Evolutionary conservation across 2,329 filamentous ascomycete genomes (phyloP), one percentile per base, ranked within the genome.

Genomic region (Emericellopsis cladophorae): DNA sequence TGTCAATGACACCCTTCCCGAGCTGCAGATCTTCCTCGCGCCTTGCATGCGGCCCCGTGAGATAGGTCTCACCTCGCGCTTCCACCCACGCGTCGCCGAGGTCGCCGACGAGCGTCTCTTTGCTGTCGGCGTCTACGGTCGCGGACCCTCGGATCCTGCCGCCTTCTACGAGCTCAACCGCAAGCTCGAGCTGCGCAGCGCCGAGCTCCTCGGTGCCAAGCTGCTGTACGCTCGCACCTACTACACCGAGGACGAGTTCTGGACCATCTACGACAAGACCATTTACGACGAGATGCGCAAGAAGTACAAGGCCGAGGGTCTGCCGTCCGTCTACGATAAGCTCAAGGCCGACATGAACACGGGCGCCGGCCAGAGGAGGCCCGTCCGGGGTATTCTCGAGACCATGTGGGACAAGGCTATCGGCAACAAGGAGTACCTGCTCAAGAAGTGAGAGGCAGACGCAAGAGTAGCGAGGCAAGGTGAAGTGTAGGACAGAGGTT

Each of bases 171-270:
- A 54, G 7, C 59, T 64, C 40, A 74, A 75, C 46, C 62, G 66
- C 12, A 60, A 62, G 21, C 54, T 76, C 2, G 71, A 75, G 51
- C 55, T 58, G 42, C 67, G 61, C 24, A 54, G 73, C 4, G 58
- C 59, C 2, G 63, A 70, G 31, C 58, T 74, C 31, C 61, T 67
- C 7, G 72, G 72, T 12, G 68, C 69, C 60, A 74, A 74, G 52
- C 71, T 69, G 62, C 50, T 76, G 7, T 76, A 76, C 49, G 70
- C 71, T 5, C 68, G 73, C 41, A 69, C 68, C 0, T 74, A 70
- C 52, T 72, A 72, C 50, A 64, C 59, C 15, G 64, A 71, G 48
- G 56, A 62, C 2, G 70, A 75, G 41, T 76, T 76, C 51, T 74
- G 70, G 69, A 51, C 57, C 16, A 65, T 70, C 44, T 74, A 72